phyloP scores from a whole-genome alignment of 306 rosid species.

The Fragaria nilgerrensis region DNA sequence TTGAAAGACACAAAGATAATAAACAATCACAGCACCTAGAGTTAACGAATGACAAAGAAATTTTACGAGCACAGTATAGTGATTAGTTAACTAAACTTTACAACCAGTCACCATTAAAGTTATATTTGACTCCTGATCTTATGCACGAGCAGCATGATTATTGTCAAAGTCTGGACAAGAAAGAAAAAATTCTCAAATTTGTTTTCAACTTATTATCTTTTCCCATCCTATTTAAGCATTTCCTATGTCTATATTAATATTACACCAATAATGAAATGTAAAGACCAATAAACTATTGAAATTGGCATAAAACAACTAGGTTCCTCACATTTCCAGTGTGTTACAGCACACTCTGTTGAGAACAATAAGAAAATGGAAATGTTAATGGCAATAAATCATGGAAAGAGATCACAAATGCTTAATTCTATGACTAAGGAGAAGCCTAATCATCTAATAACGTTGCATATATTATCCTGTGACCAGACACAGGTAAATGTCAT shows the following conservation, averaged over 20 bases:
- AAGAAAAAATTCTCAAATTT: not conserved
- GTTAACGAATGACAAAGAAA: not conserved
- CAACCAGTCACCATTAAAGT: not conserved
- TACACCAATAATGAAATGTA: not conserved
- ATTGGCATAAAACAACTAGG: not conserved
- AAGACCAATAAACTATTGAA: not conserved
- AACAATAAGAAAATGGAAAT: not conserved
- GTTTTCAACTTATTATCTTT: no score
- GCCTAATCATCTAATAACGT: not conserved
- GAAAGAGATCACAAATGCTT: not conserved
- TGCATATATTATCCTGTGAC: not conserved
- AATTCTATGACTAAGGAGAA: not conserved
- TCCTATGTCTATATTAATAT: not conserved
- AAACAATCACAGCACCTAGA: not conserved
- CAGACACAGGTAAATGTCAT: not conserved
- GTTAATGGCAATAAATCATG: not conserved
- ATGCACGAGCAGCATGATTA: not conserved
- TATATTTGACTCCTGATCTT: not conserved
- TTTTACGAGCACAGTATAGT: not conserved
- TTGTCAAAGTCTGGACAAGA: not conserved
- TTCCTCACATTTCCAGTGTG: not conserved
- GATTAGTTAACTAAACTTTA: not conserved
- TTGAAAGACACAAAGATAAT: not conserved
- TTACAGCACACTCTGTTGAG: not conserved
- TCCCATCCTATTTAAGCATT: not conserved